Percentiles rank a stretch among this genome's conserved stretches.
These are phyloP conservation scores for Sicyos baderoa DNA, from an alignment of 306 rosid genomes.

Conservation along the genomic window DNA sequence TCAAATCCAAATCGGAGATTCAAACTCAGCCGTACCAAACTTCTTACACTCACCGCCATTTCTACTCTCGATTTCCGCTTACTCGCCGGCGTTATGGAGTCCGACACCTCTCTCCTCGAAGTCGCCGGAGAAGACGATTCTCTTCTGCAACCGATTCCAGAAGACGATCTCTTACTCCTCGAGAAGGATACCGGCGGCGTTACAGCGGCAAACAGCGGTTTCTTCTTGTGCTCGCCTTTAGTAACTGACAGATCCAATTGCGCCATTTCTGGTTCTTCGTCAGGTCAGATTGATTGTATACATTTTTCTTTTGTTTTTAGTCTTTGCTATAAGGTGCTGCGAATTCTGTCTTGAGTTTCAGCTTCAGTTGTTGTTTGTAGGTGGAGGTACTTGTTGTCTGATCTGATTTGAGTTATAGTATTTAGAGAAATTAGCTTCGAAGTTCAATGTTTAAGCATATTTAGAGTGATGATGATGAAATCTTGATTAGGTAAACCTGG, in stretches of 20 bases:
- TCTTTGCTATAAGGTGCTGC: neutral
- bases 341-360: neutral
- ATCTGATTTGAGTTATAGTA: neutral
- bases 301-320: neutral
- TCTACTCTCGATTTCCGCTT: neutral
- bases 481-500: neutral
- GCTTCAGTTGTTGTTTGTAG: neutral
- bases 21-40: conserved; percentile 6
- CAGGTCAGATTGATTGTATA: conserved; percentile 39
- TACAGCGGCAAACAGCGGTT: conserved; percentile 13
- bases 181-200: neutral
- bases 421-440: neutral
- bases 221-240: conserved; percentile 71
- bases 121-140: conserved; percentile 70
- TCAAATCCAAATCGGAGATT: conserved; percentile 32
- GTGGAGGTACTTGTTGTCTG: neutral
- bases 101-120: conserved; percentile 61
- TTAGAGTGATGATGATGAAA: neutral
- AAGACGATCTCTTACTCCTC: conserved; percentile 14
- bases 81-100: conserved; percentile 32
- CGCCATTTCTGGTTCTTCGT: conserved; percentile 6
- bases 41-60: conserved; percentile 9
- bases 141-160: conserved; percentile 31
- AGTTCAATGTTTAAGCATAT: neutral
- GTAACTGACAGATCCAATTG: conserved; percentile 36